A percentile compares a stretch with the other conserved stretches of the same genome.
Conservation (phyloP, 768 basidiomycete species). For the Fistulinella prunicolor region DNA sequence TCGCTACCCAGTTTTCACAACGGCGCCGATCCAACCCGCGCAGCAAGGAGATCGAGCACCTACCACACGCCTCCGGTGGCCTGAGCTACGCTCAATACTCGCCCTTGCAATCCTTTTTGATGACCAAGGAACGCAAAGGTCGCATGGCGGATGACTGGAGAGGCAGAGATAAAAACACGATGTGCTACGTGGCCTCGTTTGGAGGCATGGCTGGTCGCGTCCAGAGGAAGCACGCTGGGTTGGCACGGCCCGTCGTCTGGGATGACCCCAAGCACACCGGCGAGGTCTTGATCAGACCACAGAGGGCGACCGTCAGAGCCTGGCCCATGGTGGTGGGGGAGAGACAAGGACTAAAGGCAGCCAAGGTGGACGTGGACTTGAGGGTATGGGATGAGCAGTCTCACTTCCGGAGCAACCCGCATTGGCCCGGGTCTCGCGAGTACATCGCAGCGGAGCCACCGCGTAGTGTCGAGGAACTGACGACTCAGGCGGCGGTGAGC, state of each 20-base stretch:
- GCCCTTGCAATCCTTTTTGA: slow-evolving; percentile 50
- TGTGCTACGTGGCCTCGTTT: slow-evolving; percentile 30
- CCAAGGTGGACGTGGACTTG: slow-evolving; percentile 33
- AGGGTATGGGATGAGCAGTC: slow-evolving; percentile 27
- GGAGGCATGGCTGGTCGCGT: slow-evolving; percentile 30
- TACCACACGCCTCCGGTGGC: slow-evolving; percentile 63
- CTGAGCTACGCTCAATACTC: slow-evolving; percentile 58
- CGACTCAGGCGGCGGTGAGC: slow-evolving; percentile 7
- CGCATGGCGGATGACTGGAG: slow-evolving; percentile 44
- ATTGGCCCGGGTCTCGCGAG: slow-evolving; percentile 46
- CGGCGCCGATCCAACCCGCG: slow-evolving; percentile 22
- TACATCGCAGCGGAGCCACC: slow-evolving; percentile 40
- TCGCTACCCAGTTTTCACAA: slow-evolving; percentile 21
- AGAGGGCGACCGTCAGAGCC: slow-evolving; percentile 25
- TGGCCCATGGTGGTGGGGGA: slow-evolving; percentile 48
- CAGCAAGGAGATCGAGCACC: slow-evolving; percentile 49
- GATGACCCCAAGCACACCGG: slow-evolving; percentile 29
- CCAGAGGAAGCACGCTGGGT: slow-evolving; percentile 15
- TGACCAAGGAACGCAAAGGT: slow-evolving; percentile 54
- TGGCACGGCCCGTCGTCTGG: slow-evolving; percentile 23
- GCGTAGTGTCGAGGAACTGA: slow-evolving; percentile 20
- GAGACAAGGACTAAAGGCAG: slow-evolving; percentile 39
- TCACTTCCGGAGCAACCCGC: slow-evolving; percentile 42
- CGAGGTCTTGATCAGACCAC: slow-evolving; percentile 30
- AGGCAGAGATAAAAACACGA: slow-evolving; percentile 7